phyloP scores from a whole-genome alignment of 2,329 filamentous ascomycete species.

The Trichoderma semiorbis region DNA sequence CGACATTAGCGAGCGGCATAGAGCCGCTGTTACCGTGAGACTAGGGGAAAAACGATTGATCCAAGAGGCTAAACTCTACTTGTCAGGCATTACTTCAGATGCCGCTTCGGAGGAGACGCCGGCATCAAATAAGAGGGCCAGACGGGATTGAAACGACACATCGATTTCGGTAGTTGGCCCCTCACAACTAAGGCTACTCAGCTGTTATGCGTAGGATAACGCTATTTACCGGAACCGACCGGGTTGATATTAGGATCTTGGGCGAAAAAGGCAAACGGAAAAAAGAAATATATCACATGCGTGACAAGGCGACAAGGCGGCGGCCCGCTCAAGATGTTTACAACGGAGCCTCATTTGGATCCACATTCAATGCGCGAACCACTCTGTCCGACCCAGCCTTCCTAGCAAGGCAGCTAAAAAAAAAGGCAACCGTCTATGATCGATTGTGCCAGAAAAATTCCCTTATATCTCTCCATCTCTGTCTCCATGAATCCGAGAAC shows the following conservation, averaged over 20 bases:
- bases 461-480: background rate
- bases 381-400: background rate
- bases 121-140: slow-evolving; percentile 32
- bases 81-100: slow-evolving; percentile 23
- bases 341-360: background rate
- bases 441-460: background rate
- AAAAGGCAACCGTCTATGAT: slow-evolving; percentile 3
- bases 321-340: background rate
- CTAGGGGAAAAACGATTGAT: slow-evolving; percentile 70
- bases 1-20: slow-evolving; percentile 35
- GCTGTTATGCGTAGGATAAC: background rate
- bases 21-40: slow-evolving; percentile 65
- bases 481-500: background rate
- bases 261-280: background rate
- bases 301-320: background rate
- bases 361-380: background rate
- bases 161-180: background rate
- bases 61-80: slow-evolving; percentile 45
- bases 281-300: slow-evolving; percentile 1
- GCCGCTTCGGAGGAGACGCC: slow-evolving; percentile 21
- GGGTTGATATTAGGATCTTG: background rate
- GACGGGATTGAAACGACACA: slow-evolving; percentile 16
- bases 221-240: background rate
- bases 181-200: background rate
- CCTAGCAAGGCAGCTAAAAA: slow-evolving; percentile 6